Base-by-base conservation (phyloP, 2,329 filamentous ascomycete species). In the Sarocladium brachiariae region DNA sequence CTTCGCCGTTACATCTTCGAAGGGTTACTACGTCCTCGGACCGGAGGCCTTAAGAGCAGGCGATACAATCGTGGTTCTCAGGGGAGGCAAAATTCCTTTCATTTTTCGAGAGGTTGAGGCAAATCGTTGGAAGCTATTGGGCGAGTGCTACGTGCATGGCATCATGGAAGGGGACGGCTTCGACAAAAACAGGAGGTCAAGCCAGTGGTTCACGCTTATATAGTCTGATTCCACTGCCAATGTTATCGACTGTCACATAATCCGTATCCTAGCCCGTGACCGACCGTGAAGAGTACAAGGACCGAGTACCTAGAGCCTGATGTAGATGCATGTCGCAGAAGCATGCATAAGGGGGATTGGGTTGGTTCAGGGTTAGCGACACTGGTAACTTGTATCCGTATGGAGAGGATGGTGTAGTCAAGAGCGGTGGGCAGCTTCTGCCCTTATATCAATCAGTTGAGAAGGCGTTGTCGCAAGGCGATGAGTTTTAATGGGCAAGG, bases 131-230 rank as follows among this genome's bases (percentile, higher is more conserved):
- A 52, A 50, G 13, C 49, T 69, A 18, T 50, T 69, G 11, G 65
- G 66, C 1, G 66, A 69, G 52, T 69, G 66, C 31, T 69, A 68
- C 51, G 61, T 66, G 2, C 64, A 67, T 51, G 66, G 66, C 1
- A 50, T 69, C 46, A 69, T 69, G 67, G 55, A 62, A 27, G 65
- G 65, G 1, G 65, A 39, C 69, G 53, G 61, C 56, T 2, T 53
- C 65, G 51, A 50, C 54, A 9, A 31, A 19, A 13, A 50, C 53
- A 6, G 54, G 59, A 5, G 54, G 1, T 38, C 55, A 4, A 58
- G 65, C 18, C 63, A 67, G 39, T 57, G 58, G 38, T 67, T 67
- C 57, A 50, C 57, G 2, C 61, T 67, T 52, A 18, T 56, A 13
- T 65, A 51, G 21, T 10, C 18, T 21, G 18, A 30, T 7, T n/a